A percentile compares a stretch with the other conserved stretches of the same genome.
These are phyloP conservation scores for Alternaria consortialis DNA, from an alignment of 2,329 filamentous ascomycete species.

Conservation along the genomic window DNA sequence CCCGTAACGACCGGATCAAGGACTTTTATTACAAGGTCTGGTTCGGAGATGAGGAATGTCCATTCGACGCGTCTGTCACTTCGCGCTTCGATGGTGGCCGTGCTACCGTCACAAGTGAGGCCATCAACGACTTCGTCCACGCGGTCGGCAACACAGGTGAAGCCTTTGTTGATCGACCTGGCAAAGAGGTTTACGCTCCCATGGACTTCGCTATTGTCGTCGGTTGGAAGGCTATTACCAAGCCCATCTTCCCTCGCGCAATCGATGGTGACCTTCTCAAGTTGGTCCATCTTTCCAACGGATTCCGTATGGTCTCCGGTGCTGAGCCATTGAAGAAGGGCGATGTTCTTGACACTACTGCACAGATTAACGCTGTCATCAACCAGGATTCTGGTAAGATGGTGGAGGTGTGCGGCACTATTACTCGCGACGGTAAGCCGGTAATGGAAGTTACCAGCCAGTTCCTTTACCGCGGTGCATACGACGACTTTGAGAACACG, in stretches of 20 bases:
- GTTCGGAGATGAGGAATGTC: conserved; percentile 87
- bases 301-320: conserved; percentile 97
- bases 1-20: conserved; percentile 97
- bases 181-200: conserved; percentile 91
- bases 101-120: conserved; percentile 85
- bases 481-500: conserved; percentile 95
- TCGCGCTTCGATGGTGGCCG: conserved; percentile 90
- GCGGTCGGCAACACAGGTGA: conserved; percentile 98
- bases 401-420: conserved; percentile 99
- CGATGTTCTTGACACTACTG: conserved; percentile 89
- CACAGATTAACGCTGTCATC: conserved; percentile 95
- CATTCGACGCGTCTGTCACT: conserved; percentile 85
- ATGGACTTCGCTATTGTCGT: conserved; percentile 99
- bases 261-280: conserved; percentile 97
- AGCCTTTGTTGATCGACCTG: conserved; percentile 93
- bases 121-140: conserved; percentile 98
- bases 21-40: conserved; percentile 98
- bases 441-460: conserved; percentile 99
- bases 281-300: conserved; percentile 95
- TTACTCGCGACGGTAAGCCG: conserved; percentile 79
- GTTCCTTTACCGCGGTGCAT: conserved; percentile 93
- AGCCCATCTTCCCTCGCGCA: conserved; percentile 96
- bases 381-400: conserved; percentile 99
- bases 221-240: conserved; percentile 98
- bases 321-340: conserved; percentile 95